Evolutionary conservation across 345 rosid genomes (phyloP).

Genomic region (Mangifera indica): DNA sequence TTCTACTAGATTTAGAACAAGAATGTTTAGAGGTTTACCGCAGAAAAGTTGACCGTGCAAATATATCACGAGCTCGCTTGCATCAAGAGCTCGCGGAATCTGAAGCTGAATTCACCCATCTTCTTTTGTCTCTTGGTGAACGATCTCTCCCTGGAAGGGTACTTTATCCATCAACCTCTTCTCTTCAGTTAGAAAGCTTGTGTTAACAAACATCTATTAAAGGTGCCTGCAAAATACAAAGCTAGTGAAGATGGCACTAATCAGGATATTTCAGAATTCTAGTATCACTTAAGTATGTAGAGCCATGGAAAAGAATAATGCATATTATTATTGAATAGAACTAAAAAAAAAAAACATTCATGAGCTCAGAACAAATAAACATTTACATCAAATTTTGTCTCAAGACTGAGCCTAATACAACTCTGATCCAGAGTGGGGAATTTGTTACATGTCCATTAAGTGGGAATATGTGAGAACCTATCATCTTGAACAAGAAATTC

Average conservation of each 20-base stretch:
- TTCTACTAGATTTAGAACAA: conserved; percentile 78
- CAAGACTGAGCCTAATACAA: neutral
- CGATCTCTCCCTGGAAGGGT: conserved; percentile 95
- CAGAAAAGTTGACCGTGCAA: conserved; percentile 94
- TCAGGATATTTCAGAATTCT: neutral
- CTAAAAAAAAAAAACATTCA: neutral
- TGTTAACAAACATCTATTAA: neutral
- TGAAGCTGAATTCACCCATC: conserved; percentile 94
- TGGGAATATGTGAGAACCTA: neutral
- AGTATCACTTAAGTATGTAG: neutral
- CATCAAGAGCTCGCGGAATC: conserved; percentile 98
- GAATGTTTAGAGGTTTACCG: conserved; percentile 91
- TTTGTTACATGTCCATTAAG: neutral
- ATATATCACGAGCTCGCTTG: conserved; percentile 85
- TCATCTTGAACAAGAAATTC: conserved; percentile 5
- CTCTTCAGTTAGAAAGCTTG: conserved; percentile 15
- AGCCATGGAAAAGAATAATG: neutral
- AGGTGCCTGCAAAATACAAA: neutral
- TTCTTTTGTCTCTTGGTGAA: conserved; percentile 94
- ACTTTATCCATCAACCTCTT: conserved; percentile 24
- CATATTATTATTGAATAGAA: neutral
- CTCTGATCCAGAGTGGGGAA: neutral
- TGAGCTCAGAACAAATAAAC: neutral
- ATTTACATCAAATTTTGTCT: neutral
- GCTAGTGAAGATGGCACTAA: neutral